Evolutionary conservation across 257 asterid genomes (phyloP).

Genomic region (Cynanchum wilfordii): DNA sequence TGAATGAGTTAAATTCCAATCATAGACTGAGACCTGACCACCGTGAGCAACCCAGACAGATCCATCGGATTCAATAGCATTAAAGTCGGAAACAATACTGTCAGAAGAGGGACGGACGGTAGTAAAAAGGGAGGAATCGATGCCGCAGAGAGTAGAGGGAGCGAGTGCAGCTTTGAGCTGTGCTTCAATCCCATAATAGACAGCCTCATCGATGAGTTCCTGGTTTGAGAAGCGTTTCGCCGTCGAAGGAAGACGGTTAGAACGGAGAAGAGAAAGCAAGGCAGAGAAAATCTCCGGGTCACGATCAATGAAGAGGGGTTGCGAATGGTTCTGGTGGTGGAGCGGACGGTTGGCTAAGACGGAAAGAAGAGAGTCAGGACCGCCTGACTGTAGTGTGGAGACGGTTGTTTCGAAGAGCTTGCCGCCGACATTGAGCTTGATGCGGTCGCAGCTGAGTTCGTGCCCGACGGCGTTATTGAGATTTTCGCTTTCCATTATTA

Average conservation of each 20-base stretch:
- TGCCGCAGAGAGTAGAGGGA: constrained; percentile 55
- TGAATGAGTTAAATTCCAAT: constrained; percentile 68
- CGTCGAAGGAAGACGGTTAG: constrained; percentile 83
- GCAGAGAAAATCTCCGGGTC: constrained; percentile 87
- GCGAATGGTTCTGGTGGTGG: constrained; percentile 21
- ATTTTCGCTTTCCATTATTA: constrained; percentile 37
- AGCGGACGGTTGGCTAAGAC: constrained; percentile 56
- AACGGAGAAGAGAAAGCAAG: constrained; percentile 85
- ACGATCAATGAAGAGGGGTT: constrained; percentile 82
- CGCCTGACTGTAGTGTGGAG: constrained; percentile 77
- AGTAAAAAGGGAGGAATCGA: constrained; percentile 51
- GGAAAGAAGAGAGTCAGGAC: constrained; percentile 69
- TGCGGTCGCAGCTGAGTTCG: constrained; percentile 41
- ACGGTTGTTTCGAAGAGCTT: constrained; percentile 87
- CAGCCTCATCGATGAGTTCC: constrained; percentile 81
- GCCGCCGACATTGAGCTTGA: constrained; percentile 93
- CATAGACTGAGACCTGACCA: constrained; percentile 83
- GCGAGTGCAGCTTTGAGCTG: constrained; percentile 70
- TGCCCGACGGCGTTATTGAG: constrained; percentile 14
- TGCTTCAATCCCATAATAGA: constrained; percentile 78
- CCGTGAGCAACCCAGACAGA: constrained; percentile 87
- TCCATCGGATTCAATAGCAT: constrained; percentile 71
- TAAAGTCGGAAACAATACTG: constrained; percentile 65
- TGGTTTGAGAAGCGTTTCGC: constrained; percentile 70
- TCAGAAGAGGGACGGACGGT: constrained; percentile 60